Percentiles rank a stretch among this genome's conserved stretches.
Conservation (phyloP, 1,284 basidiomycete species). For the Xerocomus cyaneibrunnescens region DNA sequence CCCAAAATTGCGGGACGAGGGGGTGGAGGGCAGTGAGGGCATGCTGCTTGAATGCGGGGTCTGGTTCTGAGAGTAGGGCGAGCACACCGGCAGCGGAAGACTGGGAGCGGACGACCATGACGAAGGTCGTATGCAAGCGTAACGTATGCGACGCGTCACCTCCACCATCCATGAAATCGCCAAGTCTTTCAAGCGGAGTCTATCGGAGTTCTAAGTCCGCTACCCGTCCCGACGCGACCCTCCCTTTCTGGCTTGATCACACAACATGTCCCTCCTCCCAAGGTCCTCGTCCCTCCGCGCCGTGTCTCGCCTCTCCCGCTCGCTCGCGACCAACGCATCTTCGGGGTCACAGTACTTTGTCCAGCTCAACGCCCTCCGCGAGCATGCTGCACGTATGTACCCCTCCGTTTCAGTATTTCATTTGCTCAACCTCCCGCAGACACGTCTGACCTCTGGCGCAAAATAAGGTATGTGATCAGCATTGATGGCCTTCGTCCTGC, state of each 20-base stretch:
- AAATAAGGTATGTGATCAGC: conserved; percentile 62
- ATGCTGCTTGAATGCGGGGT: conserved; percentile 84
- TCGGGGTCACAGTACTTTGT: conserved; percentile 47
- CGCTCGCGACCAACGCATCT: conserved; percentile 42
- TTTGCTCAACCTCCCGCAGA: conserved; percentile 44
- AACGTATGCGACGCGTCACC: conserved; percentile 30
- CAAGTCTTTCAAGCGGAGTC: conserved; percentile 31
- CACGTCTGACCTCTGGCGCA: conserved; percentile 79
- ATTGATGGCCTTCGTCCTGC: neutral
- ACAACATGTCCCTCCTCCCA: conserved; percentile 55
- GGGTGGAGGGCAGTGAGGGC: conserved; percentile 81
- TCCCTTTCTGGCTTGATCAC: neutral
- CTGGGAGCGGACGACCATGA: conserved; percentile 62
- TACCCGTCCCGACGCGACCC: conserved; percentile 23
- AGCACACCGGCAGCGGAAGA: conserved; percentile 88
- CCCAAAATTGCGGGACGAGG: conserved; percentile 93
- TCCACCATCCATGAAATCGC: neutral
- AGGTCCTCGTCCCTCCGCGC: conserved; percentile 46
- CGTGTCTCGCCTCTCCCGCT: conserved; percentile 37
- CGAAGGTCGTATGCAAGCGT: conserved; percentile 14
- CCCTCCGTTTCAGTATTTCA: neutral
- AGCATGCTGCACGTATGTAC: conserved; percentile 65
- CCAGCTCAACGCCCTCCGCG: conserved; percentile 57
- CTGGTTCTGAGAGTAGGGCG: conserved; percentile 85
- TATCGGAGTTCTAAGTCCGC: conserved; percentile 19